Evolutionary conservation across 164 flowering plant species (phyloP).

Genomic region (Buxus sempervirens): DNA sequence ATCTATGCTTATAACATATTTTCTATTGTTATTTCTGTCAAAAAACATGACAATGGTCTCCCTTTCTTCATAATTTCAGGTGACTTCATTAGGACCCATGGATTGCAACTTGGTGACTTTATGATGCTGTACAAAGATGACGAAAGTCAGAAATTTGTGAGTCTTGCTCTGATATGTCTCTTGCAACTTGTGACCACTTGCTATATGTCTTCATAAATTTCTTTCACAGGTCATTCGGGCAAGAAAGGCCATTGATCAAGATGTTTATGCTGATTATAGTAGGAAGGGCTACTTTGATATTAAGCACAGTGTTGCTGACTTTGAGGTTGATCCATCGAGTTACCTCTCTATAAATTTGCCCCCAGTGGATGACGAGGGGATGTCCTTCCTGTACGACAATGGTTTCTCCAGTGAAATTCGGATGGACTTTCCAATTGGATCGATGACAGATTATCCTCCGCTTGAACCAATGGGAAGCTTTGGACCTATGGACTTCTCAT

Average conservation of each 20-base stretch:
- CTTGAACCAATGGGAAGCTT: slow-evolving; percentile 39
- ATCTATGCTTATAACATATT: not conserved
- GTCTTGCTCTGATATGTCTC: not conserved
- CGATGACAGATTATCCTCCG: slow-evolving; percentile 26
- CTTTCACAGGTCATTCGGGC: slow-evolving; percentile 52
- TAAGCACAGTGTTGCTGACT: slow-evolving; percentile 21
- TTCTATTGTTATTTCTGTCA: not conserved
- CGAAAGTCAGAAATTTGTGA: slow-evolving; percentile 51
- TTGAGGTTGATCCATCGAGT: slow-evolving; percentile 25
- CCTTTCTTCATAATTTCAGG: slow-evolving; percentile 36
- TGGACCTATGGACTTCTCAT: slow-evolving; percentile 57
- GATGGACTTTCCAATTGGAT: slow-evolving; percentile 17
- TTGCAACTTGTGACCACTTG: not conserved
- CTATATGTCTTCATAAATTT: not conserved
- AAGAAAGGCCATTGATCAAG: slow-evolving; percentile 42
- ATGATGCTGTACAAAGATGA: slow-evolving; percentile 59
- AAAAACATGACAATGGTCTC: not conserved
- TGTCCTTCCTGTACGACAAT: slow-evolving; percentile 43
- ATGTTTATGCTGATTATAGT: slow-evolving; percentile 20
- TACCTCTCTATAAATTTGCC: slow-evolving; percentile 28
- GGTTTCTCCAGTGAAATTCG: slow-evolving; percentile 45
- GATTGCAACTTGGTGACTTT: slow-evolving; percentile 56
- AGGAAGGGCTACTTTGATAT: slow-evolving; percentile 1
- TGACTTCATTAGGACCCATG: slow-evolving; percentile 58
- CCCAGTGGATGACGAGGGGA: slow-evolving; percentile 29